Conservation (phyloP, 2,329 filamentous ascomycete genomes). For the Lasiodiplodia hormozganensis region DNA sequence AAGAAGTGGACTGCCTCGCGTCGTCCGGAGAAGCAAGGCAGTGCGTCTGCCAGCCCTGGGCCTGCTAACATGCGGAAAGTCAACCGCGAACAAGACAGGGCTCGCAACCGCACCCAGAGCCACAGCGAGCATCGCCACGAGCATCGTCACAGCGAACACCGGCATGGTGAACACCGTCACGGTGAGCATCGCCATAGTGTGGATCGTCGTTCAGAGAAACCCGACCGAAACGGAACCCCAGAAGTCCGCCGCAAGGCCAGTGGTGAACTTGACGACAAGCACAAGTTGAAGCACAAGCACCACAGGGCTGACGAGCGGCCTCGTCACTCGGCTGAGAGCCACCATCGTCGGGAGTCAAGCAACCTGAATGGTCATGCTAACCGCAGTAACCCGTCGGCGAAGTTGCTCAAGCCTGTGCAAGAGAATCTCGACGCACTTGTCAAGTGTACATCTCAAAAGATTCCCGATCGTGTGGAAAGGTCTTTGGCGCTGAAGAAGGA, state of each 20-base stretch:
- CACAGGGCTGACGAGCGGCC: constrained; percentile 61
- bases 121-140: constrained; percentile 24
- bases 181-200: constrained; percentile 47
- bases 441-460: constrained; percentile 67
- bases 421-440: constrained; percentile 66
- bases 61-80: constrained; percentile 53
- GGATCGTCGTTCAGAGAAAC: constrained; percentile 46
- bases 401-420: constrained; percentile 62
- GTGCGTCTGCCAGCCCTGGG: constrained; percentile 74
- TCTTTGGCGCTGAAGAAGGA: constrained; percentile 68
- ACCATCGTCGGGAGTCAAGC: constrained; percentile 36
- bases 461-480: constrained; percentile 68
- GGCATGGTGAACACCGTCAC: constrained; percentile 47
- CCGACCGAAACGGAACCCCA: constrained; percentile 50
- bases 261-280: constrained; percentile 59
- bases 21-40: constrained; percentile 61
- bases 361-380: constrained; percentile 11
- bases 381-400: constrained; percentile 48
- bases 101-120: constrained; percentile 41
- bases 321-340: constrained; percentile 35
- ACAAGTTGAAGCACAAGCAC: constrained; percentile 52
- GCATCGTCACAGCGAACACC: constrained; percentile 44
- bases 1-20: constrained; percentile 71
- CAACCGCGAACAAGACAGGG: constrained; percentile 47
- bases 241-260: constrained; percentile 53